These are phyloP conservation scores for Carallia brachiata DNA, from an alignment of 345 rosid genomes.

Conservation along the genomic window DNA sequence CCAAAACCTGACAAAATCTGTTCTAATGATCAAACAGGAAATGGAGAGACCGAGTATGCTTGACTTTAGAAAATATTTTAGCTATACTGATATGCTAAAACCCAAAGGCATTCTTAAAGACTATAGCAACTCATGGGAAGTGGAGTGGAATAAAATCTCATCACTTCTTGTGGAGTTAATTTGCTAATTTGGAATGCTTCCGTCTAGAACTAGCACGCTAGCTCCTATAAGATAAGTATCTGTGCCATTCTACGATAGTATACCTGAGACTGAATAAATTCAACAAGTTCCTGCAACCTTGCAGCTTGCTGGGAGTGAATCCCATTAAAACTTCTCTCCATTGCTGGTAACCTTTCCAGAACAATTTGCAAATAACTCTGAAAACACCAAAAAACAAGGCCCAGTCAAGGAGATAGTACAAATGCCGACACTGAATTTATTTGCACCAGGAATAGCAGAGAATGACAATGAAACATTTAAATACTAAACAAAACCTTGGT, in stretches of 20 bases:
- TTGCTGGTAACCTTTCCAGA: conserved; percentile 70
- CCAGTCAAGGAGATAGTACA: conserved; percentile 3
- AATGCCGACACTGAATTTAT: not conserved
- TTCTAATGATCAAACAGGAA: no score
- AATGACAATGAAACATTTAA: not conserved
- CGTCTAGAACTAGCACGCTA: not conserved
- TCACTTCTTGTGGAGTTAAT: not conserved
- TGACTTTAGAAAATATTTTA: no score
- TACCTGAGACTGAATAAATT: conserved; percentile 92
- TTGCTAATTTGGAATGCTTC: not conserved
- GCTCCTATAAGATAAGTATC: not conserved
- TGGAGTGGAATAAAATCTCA: no score
- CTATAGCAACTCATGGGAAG: no score
- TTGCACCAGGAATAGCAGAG: conserved; percentile 1
- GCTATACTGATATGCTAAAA: no score
- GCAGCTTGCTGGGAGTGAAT: conserved; percentile 79
- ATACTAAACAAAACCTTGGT: conserved; percentile 64
- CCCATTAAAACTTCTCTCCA: conserved; percentile 70
- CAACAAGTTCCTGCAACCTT: conserved; percentile 86
- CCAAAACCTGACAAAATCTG: no score
- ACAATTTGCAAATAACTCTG: conserved; percentile 93
- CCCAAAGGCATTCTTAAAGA: no score
- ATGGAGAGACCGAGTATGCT: no score
- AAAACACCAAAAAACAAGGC: conserved; percentile 2
- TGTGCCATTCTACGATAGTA: not conserved